A percentile compares a stretch with the other conserved stretches of the same genome.
phyloP scores from a whole-genome alignment of 1,139 yeast genomes.

The Debaryomycetaceae sp. region DNA sequence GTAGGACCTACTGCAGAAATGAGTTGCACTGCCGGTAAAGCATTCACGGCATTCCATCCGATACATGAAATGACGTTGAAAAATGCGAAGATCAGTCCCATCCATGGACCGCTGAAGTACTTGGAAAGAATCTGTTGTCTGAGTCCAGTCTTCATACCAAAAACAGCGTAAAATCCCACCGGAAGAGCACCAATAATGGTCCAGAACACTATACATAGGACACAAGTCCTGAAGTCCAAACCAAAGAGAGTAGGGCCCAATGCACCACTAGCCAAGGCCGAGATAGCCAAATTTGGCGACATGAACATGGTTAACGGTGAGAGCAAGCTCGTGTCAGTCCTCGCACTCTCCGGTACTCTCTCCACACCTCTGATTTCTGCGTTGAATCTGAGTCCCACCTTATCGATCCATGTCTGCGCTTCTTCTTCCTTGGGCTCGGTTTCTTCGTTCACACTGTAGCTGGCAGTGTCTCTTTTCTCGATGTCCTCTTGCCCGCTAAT shows the following conservation, averaged over 20 bases:
- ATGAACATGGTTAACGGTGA: constrained; percentile 27
- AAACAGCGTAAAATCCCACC: constrained; percentile 29
- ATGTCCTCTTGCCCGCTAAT: background rate
- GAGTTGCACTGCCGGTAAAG: constrained; percentile 30
- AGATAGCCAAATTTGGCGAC: constrained; percentile 29
- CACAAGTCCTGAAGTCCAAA: constrained; percentile 32
- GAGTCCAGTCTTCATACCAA: constrained; percentile 32
- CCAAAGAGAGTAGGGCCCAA: constrained; percentile 25
- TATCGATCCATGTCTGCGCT: constrained; percentile 21
- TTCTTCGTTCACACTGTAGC: background rate
- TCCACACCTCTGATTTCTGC: constrained; percentile 50
- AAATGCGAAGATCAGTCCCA: constrained; percentile 29
- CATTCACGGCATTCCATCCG: constrained; percentile 36
- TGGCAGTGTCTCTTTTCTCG: background rate
- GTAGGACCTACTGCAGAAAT: constrained; percentile 21
- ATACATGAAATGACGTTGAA: constrained; percentile 29
- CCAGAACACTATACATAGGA: constrained; percentile 24
- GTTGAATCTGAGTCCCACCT: constrained; percentile 27
- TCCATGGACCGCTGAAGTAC: constrained; percentile 28
- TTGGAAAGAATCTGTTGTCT: constrained; percentile 32
- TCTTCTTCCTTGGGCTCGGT: constrained; percentile 2
- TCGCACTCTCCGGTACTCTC: constrained; percentile 41
- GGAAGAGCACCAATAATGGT: constrained; percentile 26
- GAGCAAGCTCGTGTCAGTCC: constrained; percentile 22
- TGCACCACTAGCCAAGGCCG: constrained; percentile 29